These are phyloP conservation scores for Mycena chlorophos DNA, from an alignment of 768 basidiomycete genomes.

Conservation along the genomic window DNA sequence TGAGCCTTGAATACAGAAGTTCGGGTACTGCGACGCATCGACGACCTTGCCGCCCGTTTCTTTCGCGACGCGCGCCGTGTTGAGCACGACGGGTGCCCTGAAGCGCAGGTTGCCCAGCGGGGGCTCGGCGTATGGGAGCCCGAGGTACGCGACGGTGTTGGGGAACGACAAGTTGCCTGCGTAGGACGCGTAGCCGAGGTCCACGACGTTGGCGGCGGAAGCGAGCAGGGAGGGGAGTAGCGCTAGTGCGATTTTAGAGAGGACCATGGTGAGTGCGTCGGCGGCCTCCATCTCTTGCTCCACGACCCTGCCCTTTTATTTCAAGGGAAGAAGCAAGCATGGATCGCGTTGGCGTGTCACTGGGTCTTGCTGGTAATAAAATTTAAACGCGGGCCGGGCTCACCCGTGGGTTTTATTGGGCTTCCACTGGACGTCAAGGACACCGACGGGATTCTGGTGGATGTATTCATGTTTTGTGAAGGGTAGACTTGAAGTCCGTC, in stretches of 20 bases:
- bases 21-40: conserved; percentile 54
- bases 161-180: conserved; percentile 52
- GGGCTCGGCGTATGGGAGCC: conserved; percentile 60
- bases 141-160: conserved; percentile 57
- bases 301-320: too few relatives aligned
- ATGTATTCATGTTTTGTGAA: too few relatives aligned
- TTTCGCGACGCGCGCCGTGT: conserved; percentile 43
- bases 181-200: conserved; percentile 61
- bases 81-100: conserved; percentile 52
- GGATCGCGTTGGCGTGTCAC: too few relatives aligned
- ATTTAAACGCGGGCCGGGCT: too few relatives aligned
- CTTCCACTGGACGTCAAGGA: too few relatives aligned
- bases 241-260: not conserved
- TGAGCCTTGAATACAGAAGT: conserved; percentile 61
- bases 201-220: conserved; percentile 37
- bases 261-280: too few relatives aligned
- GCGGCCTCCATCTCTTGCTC: too few relatives aligned
- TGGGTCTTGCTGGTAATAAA: too few relatives aligned
- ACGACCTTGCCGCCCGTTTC: conserved; percentile 41
- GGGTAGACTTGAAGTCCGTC: too few relatives aligned
- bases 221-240: conserved; percentile 4
- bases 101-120: conserved; percentile 54
- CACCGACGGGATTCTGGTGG: too few relatives aligned
- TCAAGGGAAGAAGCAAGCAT: too few relatives aligned
- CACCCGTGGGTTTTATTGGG: too few relatives aligned